Evolutionary conservation across 768 basidiomycete species (phyloP).

Genomic region (Inosperma sp.): DNA sequence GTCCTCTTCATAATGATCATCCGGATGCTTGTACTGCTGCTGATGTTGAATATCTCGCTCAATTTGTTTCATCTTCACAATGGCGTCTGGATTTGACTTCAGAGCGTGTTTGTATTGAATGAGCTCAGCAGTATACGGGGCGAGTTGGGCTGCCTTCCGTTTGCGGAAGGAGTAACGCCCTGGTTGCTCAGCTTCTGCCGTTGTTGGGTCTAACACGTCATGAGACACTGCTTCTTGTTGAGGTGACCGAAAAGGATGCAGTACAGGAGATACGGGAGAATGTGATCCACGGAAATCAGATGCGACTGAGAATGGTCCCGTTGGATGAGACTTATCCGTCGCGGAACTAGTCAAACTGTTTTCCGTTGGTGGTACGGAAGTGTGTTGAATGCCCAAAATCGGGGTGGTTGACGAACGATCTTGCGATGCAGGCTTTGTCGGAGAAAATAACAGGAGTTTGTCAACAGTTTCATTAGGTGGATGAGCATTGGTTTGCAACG

Average conservation of each 20-base stretch:
- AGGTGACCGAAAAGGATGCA: neutral
- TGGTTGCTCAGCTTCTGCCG: slow-evolving; percentile 12
- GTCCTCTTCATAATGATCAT: slow-evolving; percentile 27
- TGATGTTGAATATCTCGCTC: slow-evolving; percentile 24
- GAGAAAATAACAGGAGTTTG: slow-evolving; percentile 14
- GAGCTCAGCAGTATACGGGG: slow-evolving; percentile 59
- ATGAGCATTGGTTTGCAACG: neutral
- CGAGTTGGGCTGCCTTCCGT: slow-evolving; percentile 51
- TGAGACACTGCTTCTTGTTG: no score
- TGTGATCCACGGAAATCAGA: neutral
- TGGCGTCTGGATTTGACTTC: slow-evolving; percentile 58
- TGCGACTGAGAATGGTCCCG: no score
- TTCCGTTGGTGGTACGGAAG: no score
- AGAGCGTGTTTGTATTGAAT: slow-evolving; percentile 48
- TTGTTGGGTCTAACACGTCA: neutral
- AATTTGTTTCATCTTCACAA: slow-evolving; percentile 45
- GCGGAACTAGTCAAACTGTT: no score
- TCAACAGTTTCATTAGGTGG: neutral
- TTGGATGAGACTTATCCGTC: no score
- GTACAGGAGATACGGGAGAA: neutral
- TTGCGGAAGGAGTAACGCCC: slow-evolving; percentile 51
- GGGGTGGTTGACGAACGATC: neutral
- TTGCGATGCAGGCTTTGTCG: slow-evolving; percentile 1
- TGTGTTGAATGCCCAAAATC: no score
- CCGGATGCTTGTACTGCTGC: slow-evolving; percentile 27